Percentiles rank a stretch among this genome's conserved stretches.
These are phyloP conservation scores for Yamadazyma epiphylla DNA, from an alignment of 1,139 yeast species.

Conservation along the genomic window DNA sequence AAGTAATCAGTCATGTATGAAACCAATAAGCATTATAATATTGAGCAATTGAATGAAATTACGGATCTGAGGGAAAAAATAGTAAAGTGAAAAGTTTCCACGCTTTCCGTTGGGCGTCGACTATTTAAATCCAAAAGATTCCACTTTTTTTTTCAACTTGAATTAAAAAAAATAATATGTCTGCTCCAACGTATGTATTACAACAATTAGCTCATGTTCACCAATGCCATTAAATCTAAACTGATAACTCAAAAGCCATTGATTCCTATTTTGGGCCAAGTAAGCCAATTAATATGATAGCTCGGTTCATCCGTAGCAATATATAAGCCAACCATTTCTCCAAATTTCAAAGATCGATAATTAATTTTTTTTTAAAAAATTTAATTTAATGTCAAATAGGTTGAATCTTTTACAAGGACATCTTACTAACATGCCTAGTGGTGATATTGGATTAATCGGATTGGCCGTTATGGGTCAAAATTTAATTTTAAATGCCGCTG, in stretches of 20 bases:
- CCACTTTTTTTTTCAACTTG: neutral
- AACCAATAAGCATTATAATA: too few relatives aligned
- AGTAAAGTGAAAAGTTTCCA: too few relatives aligned
- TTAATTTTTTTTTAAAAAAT: too few relatives aligned
- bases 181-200: conserved; percentile 44
- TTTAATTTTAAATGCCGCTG: conserved; percentile 95
- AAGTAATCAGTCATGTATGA: too few relatives aligned
- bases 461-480: conserved; percentile 99
- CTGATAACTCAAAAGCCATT: too few relatives aligned
- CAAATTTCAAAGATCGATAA: too few relatives aligned
- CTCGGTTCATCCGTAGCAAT: neutral
- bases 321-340: neutral
- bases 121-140: conserved; percentile 1
- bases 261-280: too few relatives aligned
- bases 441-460: conserved; percentile 98
- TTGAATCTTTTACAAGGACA: conserved; percentile 6
- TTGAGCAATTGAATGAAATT: too few relatives aligned
- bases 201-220: too few relatives aligned
- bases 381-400: conserved; percentile 3
- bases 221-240: too few relatives aligned
- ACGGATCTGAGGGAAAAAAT: too few relatives aligned
- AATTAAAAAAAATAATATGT: conserved; percentile 17
- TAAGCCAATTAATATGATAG: neutral
- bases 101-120: too few relatives aligned
- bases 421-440: conserved; percentile 46